These are phyloP conservation scores for Sordariomycetes sp. DNA, from an alignment of 2,329 filamentous ascomycete species.

Conservation along the genomic window DNA sequence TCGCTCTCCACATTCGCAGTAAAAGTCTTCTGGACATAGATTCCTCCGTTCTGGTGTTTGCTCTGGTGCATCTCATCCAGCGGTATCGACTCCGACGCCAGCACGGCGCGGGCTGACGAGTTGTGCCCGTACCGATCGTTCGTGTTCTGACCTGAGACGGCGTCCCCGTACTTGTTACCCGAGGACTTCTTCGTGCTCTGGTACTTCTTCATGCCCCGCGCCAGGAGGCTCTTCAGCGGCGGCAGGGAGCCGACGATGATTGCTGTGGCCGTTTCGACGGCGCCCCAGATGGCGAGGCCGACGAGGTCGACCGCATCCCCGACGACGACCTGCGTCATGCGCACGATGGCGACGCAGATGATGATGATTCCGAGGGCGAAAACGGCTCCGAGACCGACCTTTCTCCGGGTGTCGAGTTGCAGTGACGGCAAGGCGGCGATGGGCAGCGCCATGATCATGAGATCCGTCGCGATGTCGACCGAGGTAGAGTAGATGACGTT, in stretches of 20 bases:
- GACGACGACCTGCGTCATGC: conserved; percentile 12
- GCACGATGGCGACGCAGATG: conserved; percentile 11
- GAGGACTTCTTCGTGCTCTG: conserved; percentile 4
- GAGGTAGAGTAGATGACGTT: conserved; percentile 8
- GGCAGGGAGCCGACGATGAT: conserved; percentile 12
- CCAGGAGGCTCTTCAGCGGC: conserved; percentile 10
- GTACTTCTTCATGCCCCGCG: conserved; percentile 7
- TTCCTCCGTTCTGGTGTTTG: conserved; percentile 6
- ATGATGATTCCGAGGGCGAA: conserved; percentile 13
- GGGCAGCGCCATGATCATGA: conserved; percentile 12
- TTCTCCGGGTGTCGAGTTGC: conserved; percentile 9
- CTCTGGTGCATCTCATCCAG: conserved; percentile 9
- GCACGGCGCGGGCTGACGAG: conserved; percentile 3
- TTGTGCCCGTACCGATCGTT: neutral
- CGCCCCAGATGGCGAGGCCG: conserved; percentile 16
- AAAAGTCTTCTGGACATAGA: conserved; percentile 9
- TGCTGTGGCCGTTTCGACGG: conserved; percentile 13
- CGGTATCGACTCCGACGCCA: conserved; percentile 8
- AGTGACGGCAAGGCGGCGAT: conserved; percentile 9
- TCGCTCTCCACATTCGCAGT: conserved; percentile 2
- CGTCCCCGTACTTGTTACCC: neutral
- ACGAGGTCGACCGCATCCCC: conserved; percentile 9
- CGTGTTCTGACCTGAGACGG: neutral
- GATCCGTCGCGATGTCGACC: conserved; percentile 8
- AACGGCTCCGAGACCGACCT: conserved; percentile 10